A percentile compares a stretch with the other conserved stretches of the same genome.
Conservation (phyloP, 805 yeast species). For the Candida insectorum region DNA sequence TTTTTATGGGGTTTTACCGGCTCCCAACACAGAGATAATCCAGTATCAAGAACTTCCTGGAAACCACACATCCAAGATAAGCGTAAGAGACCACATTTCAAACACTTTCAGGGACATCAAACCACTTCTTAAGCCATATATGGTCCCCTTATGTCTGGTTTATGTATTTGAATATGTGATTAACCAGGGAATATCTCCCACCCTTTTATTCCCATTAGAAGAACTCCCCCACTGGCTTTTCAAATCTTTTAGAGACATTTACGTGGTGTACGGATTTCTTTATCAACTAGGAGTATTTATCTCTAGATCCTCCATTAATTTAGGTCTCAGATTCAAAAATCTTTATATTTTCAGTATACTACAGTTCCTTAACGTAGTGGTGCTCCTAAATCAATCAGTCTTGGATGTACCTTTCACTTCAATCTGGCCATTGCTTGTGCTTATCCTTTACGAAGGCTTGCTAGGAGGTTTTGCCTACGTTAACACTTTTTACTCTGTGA, state of each 20-base stretch:
- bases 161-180: conserved; percentile 84
- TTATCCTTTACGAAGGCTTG: conserved; percentile 83
- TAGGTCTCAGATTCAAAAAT: conserved; percentile 53
- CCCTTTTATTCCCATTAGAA: conserved; percentile 72
- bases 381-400: conserved; percentile 64
- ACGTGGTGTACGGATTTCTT: conserved; percentile 85
- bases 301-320: conserved; percentile 77
- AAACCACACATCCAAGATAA: background rate
- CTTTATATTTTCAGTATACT: conserved; percentile 62
- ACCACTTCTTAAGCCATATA: conserved; percentile 58
- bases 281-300: conserved; percentile 92
- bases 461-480: conserved; percentile 90
- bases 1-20: conserved; percentile 24
- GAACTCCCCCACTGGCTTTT: conserved; percentile 60
- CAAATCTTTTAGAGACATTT: conserved; percentile 70
- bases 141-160: conserved; percentile 81
- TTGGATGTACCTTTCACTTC: conserved; percentile 51
- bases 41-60: conserved; percentile 6
- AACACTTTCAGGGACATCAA: conserved; percentile 26
- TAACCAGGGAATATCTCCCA: conserved; percentile 90
- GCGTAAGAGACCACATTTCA: conserved; percentile 15
- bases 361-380: conserved; percentile 60
- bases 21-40: conserved; percentile 6
- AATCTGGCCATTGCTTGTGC: conserved; percentile 57
- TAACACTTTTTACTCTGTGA: conserved; percentile 77